Evolutionary conservation across 768 basidiomycete species (phyloP).

Genomic region (Suillus sp.): DNA sequence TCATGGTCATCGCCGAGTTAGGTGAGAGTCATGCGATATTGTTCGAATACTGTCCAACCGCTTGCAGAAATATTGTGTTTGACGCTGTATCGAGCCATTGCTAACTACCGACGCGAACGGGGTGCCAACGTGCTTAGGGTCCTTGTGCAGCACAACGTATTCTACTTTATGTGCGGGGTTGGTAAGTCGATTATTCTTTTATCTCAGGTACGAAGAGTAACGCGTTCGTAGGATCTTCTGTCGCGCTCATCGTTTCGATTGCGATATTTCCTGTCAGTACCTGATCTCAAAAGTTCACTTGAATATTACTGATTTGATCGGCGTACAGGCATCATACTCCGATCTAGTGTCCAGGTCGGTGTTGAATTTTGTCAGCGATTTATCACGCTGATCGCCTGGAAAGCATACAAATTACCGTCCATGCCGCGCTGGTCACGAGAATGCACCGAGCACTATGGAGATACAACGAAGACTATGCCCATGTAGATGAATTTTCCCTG

Average conservation of each 20-base stretch:
- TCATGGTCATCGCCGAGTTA: neutral
- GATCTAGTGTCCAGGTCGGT: slow-evolving; percentile 3
- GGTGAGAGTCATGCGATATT: neutral
- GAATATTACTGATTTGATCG: neutral
- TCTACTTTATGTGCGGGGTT: neutral
- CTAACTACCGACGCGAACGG: neutral
- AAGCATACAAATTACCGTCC: slow-evolving; percentile 1
- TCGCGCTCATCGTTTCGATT: neutral
- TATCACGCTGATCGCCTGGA: neutral
- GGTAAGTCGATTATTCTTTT: neutral
- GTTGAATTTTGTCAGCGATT: neutral
- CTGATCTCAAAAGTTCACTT: neutral
- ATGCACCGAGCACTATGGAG: slow-evolving; percentile 4
- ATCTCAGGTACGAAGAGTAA: neutral
- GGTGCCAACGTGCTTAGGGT: neutral
- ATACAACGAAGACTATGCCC: neutral
- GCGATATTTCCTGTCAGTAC: neutral
- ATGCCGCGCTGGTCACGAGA: neutral
- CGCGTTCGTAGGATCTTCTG: neutral
- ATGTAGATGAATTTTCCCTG: neutral
- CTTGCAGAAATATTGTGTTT: slow-evolving; percentile 5
- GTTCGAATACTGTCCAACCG: neutral
- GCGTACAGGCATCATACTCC: neutral
- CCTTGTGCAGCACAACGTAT: slow-evolving; percentile 1
- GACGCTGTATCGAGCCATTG: neutral